These are phyloP conservation scores for Kwoniella sp. DNA, from an alignment of 768 basidiomycete genomes.

Conservation along the genomic window DNA sequence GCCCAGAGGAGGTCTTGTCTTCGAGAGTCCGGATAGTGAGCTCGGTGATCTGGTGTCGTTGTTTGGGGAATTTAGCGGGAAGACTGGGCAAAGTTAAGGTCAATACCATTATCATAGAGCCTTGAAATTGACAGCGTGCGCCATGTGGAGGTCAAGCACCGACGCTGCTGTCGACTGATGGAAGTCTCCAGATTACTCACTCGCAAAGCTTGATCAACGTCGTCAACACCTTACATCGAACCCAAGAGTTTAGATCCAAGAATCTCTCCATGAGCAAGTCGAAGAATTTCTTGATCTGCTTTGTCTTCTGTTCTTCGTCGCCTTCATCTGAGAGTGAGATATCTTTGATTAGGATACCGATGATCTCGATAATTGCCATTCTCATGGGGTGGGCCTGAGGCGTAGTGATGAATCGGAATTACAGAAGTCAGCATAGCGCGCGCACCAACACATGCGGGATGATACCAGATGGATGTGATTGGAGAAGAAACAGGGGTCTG, in stretches of 20 bases:
- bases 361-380: conserved; percentile 86
- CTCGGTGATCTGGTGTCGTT: conserved; percentile 72
- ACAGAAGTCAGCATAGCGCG: too few relatives aligned
- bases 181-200: too few relatives aligned
- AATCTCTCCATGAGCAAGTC: conserved; percentile 83
- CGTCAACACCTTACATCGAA: conserved; percentile 80
- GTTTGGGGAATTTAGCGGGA: conserved; percentile 78
- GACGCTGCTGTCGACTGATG: too few relatives aligned
- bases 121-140: too few relatives aligned
- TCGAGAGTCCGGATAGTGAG: conserved; percentile 78
- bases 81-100: too few relatives aligned
- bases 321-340: conserved; percentile 64
- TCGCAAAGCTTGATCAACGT: conserved; percentile 78
- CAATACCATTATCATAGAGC: too few relatives aligned
- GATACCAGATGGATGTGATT: too few relatives aligned
- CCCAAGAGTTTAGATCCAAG: conserved; percentile 84
- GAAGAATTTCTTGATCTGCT: conserved; percentile 75
- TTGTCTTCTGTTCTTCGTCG: conserved; percentile 61
- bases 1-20: conserved; percentile 86
- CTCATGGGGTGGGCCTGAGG: conserved; percentile 91
- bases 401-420: too few relatives aligned
- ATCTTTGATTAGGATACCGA: conserved; percentile 81
- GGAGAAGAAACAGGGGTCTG: too few relatives aligned
- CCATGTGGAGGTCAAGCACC: neutral
- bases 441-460: too few relatives aligned